phyloP scores from a whole-genome alignment of 2,329 filamentous ascomycete genomes.

The Knufia fluminis region DNA sequence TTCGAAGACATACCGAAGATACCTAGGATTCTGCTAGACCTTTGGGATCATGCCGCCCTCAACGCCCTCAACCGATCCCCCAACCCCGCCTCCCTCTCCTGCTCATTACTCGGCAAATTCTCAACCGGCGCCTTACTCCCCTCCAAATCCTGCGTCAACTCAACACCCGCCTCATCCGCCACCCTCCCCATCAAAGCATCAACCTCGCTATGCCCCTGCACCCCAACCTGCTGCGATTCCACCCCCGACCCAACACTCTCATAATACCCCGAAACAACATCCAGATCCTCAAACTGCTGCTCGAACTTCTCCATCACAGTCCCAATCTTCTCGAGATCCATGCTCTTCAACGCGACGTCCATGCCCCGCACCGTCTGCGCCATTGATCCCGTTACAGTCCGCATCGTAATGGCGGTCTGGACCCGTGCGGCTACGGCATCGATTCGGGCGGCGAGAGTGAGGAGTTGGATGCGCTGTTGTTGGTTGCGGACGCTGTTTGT shows the following conservation, averaged over 20 bases:
- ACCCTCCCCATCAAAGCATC: conserved; percentile 77
- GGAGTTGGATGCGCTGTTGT: conserved; percentile 37
- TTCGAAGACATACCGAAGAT: neutral
- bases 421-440: conserved; percentile 43
- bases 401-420: conserved; percentile 39
- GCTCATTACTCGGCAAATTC: conserved; percentile 19
- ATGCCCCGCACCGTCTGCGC: conserved; percentile 37
- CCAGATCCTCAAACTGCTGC: conserved; percentile 44
- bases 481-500: conserved; percentile 39
- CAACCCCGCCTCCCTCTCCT: conserved; percentile 26
- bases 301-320: conserved; percentile 59
- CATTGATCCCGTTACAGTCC: conserved; percentile 37
- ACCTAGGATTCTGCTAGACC: neutral
- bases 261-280: conserved; percentile 57
- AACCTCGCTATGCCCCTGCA: conserved; percentile 70
- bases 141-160: conserved; percentile 66
- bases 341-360: conserved; percentile 36
- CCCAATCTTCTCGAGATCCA: conserved; percentile 47
- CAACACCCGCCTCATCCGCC: conserved; percentile 78
- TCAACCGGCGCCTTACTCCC: conserved; percentile 43
- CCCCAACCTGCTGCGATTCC: conserved; percentile 24
- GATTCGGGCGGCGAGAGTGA: conserved; percentile 37
- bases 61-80: conserved; percentile 27
- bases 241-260: conserved; percentile 64
- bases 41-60: conserved; percentile 19